These are phyloP conservation scores for Scheffersomyces parashehatae DNA, from an alignment of 1,139 yeast genomes.

Conservation along the genomic window DNA sequence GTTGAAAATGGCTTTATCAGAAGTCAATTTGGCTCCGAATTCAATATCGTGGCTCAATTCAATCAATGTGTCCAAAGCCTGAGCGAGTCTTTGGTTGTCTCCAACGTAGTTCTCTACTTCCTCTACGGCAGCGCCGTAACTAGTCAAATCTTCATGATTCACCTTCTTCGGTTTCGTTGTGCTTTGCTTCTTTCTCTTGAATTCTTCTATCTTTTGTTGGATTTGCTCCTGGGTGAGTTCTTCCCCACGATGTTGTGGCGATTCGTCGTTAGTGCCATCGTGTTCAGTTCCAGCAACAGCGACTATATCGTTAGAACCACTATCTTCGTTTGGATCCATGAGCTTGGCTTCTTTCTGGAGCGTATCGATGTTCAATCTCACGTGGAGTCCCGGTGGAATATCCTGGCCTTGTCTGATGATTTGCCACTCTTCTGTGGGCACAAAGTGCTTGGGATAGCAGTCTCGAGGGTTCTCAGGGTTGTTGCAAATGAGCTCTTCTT, in stretches of 20 bases:
- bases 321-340: constrained; percentile 26
- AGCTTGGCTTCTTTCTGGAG: constrained; percentile 68
- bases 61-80: constrained; percentile 48
- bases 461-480: constrained; percentile 44
- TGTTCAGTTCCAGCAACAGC: constrained; percentile 13
- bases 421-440: constrained; percentile 70
- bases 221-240: constrained; percentile 11
- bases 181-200: constrained; percentile 9
- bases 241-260: constrained; percentile 9
- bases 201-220: constrained; percentile 14
- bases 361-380: constrained; percentile 68
- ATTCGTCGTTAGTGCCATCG: constrained; percentile 12
- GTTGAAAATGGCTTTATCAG: constrained; percentile 17
- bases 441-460: constrained; percentile 66
- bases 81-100: constrained; percentile 16
- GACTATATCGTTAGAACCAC: constrained; percentile 11
- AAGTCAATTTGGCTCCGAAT: constrained; percentile 49
- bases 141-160: constrained; percentile 21
- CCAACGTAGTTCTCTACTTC: constrained; percentile 20
- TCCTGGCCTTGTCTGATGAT: constrained; percentile 64
- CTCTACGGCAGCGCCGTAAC: constrained; percentile 29
- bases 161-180: constrained; percentile 8
- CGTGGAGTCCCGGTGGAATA: constrained; percentile 78
- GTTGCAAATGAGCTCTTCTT: constrained; percentile 43
- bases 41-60: constrained; percentile 70